These are phyloP conservation scores for Rhodosporidiobolus sp. DNA, from an alignment of 768 basidiomycete species.

Conservation along the genomic window DNA sequence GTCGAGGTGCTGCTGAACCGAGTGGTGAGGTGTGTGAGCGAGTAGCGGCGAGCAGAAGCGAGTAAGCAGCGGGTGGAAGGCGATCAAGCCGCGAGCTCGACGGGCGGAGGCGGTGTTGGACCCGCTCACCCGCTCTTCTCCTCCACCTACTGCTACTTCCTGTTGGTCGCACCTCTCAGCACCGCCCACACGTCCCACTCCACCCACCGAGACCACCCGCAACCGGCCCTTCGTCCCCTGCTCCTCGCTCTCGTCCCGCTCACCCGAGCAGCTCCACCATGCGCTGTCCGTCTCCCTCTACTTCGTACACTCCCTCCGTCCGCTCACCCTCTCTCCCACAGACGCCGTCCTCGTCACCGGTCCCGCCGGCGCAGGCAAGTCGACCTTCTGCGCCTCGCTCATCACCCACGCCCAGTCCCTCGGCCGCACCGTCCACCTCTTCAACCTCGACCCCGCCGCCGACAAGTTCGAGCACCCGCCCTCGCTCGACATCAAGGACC, in stretches of 20 bases:
- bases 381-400: conserved; percentile 83
- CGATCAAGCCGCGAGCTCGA: background rate
- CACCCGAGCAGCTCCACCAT: background rate
- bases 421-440: conserved; percentile 79
- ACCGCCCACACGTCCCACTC: too few relatives aligned
- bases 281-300: conserved; percentile 5
- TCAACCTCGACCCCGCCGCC: conserved; percentile 97
- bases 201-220: background rate
- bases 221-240: background rate
- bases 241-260: background rate
- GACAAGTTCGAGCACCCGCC: conserved; percentile 89
- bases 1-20: too few relatives aligned
- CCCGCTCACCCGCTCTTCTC: background rate
- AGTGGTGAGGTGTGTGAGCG: background rate
- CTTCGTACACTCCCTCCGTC: background rate
- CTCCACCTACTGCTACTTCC: background rate
- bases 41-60: background rate
- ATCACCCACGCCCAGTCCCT: conserved; percentile 82
- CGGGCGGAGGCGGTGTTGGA: too few relatives aligned
- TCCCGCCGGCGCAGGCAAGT: conserved; percentile 98
- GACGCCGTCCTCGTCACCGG: conserved; percentile 54
- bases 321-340: background rate
- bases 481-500: conserved; percentile 85
- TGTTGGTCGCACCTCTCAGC: too few relatives aligned
- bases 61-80: background rate